phyloP scores from a whole-genome alignment of 768 basidiomycete genomes.

The Panaeolus cyanescens region DNA sequence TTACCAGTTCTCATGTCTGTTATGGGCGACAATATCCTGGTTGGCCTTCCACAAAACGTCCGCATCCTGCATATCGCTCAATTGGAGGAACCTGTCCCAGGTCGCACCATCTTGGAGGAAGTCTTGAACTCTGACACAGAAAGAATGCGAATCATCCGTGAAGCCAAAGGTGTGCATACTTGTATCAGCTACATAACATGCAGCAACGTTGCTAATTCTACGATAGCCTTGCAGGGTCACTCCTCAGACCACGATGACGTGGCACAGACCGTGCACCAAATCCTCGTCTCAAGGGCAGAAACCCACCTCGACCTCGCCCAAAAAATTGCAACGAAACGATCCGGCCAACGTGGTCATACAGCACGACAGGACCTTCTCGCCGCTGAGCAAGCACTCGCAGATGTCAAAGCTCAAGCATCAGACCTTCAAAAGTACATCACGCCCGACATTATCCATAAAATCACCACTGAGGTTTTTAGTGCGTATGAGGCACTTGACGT shows the following conservation, averaged over 20 bases:
- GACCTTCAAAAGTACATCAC: constrained; percentile 31
- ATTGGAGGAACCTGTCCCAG: constrained; percentile 27
- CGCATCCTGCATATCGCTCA: constrained; percentile 33
- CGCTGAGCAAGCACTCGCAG: constrained; percentile 42
- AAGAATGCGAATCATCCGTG: constrained; percentile 25
- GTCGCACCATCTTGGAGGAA: constrained; percentile 27
- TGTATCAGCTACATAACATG: neutral
- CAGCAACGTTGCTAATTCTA: neutral
- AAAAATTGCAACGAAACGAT: constrained; percentile 51
- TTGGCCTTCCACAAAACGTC: constrained; percentile 34
- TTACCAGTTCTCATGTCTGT: constrained; percentile 28
- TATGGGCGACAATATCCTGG: constrained; percentile 29
- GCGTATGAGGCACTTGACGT: constrained; percentile 35
- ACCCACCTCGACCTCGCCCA: constrained; percentile 34
- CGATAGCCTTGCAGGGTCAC: constrained; percentile 24
- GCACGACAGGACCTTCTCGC: constrained; percentile 53
- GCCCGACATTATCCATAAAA: constrained; percentile 22
- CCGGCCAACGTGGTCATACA: constrained; percentile 57
- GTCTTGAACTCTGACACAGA: constrained; percentile 27
- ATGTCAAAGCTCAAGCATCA: constrained; percentile 21
- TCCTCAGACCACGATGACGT: constrained; percentile 13
- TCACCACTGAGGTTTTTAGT: constrained; percentile 25
- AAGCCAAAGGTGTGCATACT: constrained; percentile 24
- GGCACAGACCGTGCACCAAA: constrained; percentile 24
- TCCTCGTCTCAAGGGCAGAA: constrained; percentile 23